A percentile compares a stretch with the other conserved stretches of the same genome.
phyloP scores from a whole-genome alignment of 2,329 filamentous ascomycete genomes.

The Purpureocillium takamizusanense region DNA sequence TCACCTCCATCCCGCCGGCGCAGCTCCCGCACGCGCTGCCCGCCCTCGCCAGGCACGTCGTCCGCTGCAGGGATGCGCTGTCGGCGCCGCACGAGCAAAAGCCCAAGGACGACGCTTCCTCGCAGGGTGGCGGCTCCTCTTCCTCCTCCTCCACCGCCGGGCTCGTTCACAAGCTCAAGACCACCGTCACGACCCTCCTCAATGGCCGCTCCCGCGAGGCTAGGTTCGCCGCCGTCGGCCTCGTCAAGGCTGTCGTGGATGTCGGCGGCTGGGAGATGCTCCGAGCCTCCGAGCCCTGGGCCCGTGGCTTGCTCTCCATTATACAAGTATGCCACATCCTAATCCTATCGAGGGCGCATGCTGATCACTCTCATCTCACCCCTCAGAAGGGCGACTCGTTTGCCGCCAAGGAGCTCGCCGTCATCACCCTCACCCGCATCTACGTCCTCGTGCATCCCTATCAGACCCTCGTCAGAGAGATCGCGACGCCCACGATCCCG shows the following conservation, averaged over 20 bases:
- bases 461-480: conserved; percentile 75
- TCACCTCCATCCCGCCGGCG: conserved; percentile 62
- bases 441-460: conserved; percentile 76
- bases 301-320: conserved; percentile 64
- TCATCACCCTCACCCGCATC: conserved; percentile 73
- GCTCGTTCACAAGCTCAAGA: conserved; percentile 76
- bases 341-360: not conserved
- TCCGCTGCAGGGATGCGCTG: conserved; percentile 50
- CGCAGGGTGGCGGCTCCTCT: too few relatives aligned
- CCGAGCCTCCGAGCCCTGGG: conserved; percentile 65
- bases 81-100: conserved; percentile 53
- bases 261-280: conserved; percentile 78
- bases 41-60: conserved; percentile 53
- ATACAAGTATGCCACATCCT: conserved; percentile 49
- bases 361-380: not conserved
- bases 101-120: conserved; percentile 41
- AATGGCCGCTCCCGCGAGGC: conserved; percentile 67
- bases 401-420: conserved; percentile 64
- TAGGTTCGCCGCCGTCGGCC: conserved; percentile 66
- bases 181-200: conserved; percentile 66
- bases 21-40: conserved; percentile 68
- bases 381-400: conserved; percentile 67
- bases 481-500: conserved; percentile 74
- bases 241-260: conserved; percentile 76
- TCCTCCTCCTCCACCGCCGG: conserved; percentile 58